phyloP scores from a whole-genome alignment of 192 early-diverging fungal genomes.

The Coemansia sp. region DNA sequence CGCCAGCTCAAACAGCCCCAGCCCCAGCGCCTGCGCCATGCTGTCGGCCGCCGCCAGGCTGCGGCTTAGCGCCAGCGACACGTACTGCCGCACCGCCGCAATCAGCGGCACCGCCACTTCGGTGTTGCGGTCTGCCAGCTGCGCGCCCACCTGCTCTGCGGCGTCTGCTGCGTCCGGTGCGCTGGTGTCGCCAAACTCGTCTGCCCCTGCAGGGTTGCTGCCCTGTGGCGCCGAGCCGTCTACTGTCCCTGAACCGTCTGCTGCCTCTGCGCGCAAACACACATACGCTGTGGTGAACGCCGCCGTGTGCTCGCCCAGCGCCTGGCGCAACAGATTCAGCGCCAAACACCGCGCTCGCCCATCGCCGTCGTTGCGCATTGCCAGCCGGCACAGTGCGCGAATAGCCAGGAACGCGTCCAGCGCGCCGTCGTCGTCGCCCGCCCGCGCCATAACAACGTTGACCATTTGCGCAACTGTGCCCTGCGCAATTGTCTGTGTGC shows the following conservation, averaged over 20 bases:
- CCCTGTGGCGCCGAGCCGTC: not conserved
- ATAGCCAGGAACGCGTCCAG: slow-evolving; percentile 83
- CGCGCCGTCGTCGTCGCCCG: slow-evolving; percentile 30
- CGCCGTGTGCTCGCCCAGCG: slow-evolving; percentile 70
- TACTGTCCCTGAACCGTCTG: not conserved
- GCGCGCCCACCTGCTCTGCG: slow-evolving; percentile 11
- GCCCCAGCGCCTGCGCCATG: slow-evolving; percentile 75
- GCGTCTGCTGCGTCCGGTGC: slow-evolving; percentile 31
- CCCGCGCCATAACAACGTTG: slow-evolving; percentile 70
- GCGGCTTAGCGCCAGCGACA: slow-evolving; percentile 77
- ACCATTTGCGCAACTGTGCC: slow-evolving; percentile 90
- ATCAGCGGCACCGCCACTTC: slow-evolving; percentile 64
- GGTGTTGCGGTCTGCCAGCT: slow-evolving; percentile 5
- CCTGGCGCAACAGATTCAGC: slow-evolving; percentile 73
- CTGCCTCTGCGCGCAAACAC: slow-evolving; percentile 15
- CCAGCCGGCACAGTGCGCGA: slow-evolving; percentile 84
- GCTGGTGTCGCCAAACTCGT: slow-evolving; percentile 49
- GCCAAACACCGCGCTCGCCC: slow-evolving; percentile 80
- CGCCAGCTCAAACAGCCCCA: slow-evolving; percentile 81
- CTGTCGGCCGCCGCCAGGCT: slow-evolving; percentile 77
- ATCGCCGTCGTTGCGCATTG: slow-evolving; percentile 82
- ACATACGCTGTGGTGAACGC: slow-evolving; percentile 70
- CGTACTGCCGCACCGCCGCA: slow-evolving; percentile 81
- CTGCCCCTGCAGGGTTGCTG: slow-evolving; percentile 4
- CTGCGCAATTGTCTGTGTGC: slow-evolving; percentile 84